These are phyloP conservation scores for Colletotrichum camelliae DNA, from an alignment of 2,329 filamentous ascomycete species.

Conservation along the genomic window DNA sequence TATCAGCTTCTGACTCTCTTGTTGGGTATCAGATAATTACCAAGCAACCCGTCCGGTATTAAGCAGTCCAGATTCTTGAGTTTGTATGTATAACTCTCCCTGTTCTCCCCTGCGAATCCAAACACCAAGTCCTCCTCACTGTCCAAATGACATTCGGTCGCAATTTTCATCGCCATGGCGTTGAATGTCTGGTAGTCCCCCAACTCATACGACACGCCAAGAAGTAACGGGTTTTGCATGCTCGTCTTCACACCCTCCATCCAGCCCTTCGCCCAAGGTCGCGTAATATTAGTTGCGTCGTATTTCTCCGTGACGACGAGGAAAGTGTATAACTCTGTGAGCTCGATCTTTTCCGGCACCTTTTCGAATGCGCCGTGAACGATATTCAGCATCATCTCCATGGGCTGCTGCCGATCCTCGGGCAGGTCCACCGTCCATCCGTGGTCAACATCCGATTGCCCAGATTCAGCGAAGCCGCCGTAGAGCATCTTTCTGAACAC, in stretches of 20 bases:
- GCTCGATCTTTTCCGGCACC: slow-evolving; percentile 26
- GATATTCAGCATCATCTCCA: slow-evolving; percentile 34
- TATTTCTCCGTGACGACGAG: slow-evolving; percentile 35
- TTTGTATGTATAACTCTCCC: not conserved
- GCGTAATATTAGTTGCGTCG: slow-evolving; percentile 27
- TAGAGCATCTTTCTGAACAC: slow-evolving; percentile 34
- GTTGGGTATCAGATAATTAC: not conserved
- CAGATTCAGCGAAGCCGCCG: slow-evolving; percentile 30
- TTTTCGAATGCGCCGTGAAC: slow-evolving; percentile 31
- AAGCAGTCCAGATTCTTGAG: not conserved
- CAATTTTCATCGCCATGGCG: slow-evolving; percentile 25
- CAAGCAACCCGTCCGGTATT: not conserved
- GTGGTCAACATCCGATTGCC: not conserved
- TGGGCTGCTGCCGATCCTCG: slow-evolving; percentile 32
- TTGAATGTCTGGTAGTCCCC: slow-evolving; percentile 28
- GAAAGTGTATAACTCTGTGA: slow-evolving; percentile 30
- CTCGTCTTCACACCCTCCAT: slow-evolving; percentile 18
- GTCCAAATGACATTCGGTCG: slow-evolving; percentile 24
- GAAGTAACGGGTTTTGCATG: slow-evolving; percentile 23
- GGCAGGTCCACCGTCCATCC: slow-evolving; percentile 34
- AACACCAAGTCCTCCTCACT: slow-evolving; percentile 4
- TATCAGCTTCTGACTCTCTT: not conserved
- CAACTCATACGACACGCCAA: slow-evolving; percentile 37
- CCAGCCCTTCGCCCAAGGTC: slow-evolving; percentile 29
- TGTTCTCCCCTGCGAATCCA: not conserved